Evolutionary conservation across 148 eudicot genomes (phyloP), one percentile per base, ranked within the genome.

Genomic region (Arbutus unedo): DNA sequence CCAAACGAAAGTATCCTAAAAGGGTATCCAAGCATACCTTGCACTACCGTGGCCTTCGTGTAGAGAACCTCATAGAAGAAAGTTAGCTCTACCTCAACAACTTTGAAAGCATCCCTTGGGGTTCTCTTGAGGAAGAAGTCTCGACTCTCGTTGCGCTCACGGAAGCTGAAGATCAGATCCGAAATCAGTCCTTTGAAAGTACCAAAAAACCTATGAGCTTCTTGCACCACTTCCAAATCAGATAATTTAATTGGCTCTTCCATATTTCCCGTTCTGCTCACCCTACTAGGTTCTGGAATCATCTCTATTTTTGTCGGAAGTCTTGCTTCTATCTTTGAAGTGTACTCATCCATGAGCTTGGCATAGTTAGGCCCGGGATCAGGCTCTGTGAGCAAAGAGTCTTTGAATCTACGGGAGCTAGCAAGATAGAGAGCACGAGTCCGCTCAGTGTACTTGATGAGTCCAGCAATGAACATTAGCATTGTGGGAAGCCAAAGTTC

Each of bases 131-230:
- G 82, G 81, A 92, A 90, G 74, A 88, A 88, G 11, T 83, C 85
- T 14, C 82, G 80, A 67, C 91, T 89, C 55, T 72, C 47, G 38
- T 77, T 86, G 11, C 90, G 84, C 59, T 89, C 87, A 3, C 87
- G 86, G 79, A 87, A 84, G 77, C 87, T 87, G 68, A 90, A 89
- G 25, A 87, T 91, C 45, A 85, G 79, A 81, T 92, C 89, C 3
- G 88, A 90, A 6, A 90, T 81, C 4, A 92, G 78, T 15, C 91
- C 90, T 66, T 83, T 92, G 84, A 89, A 90, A 41, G 81, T 90
- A 23, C 84, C 23, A 62, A 84, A 90, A 71, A 82, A 87, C n/a
- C 79, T 41, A 74, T 85, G 68, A 49, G 90, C 90, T 13, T 85
- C 66, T 18, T 80, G 83, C 68, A 88, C 76, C 76, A 90, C 78